Base-by-base conservation (phyloP, 495 filamentous ascomycete genomes). In the Penicillium bialowiezense region DNA sequence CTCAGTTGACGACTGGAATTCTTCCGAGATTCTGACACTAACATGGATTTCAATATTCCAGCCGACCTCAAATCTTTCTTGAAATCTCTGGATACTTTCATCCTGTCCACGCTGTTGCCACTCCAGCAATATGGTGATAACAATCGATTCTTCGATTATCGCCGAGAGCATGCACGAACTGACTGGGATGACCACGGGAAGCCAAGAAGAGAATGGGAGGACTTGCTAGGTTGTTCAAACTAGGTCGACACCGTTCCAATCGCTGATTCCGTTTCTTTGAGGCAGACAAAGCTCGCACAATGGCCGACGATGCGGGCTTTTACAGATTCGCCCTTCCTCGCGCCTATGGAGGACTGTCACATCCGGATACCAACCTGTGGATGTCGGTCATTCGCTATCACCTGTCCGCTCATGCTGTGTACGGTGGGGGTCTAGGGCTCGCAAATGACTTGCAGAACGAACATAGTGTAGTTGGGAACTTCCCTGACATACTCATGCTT, bases 371-470 rank as follows among this genome's bases (percentile, higher is more conserved):
- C 18, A 83, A 80, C 55, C 58, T 83, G 7, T 83, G 78, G 76
- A 84, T 83, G 80, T 71, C 75, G 3, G 79, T 75, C 1, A 81
- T 82, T 29, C 64, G 80, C 9, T 77, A 77, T 56, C 77, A 84
- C 56, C 62, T 85, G 14, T 72, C 79, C 3, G 69, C 69, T 12
- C 74, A 82, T 51, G 51, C 65, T 0, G 35, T 61, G 5, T 69
- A 71, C 42, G 68, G 68, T 9, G 66, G 66, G 2, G 79, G 78
- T 1, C 48, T 84, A 17, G 76, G 80, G 3, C 63, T 85, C 3
- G 78, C 79, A 46, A 84, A 84, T 50, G 82, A 84, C 59, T 59
- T 84, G 32, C 79, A 85, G 53, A 84, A 75, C 46, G 80, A 84
- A 56, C 79, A 82, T 55, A 71, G 65, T 36, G 68, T 84, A 14